phyloP scores from a whole-genome alignment of 2,329 filamentous ascomycete genomes.

The Colletotrichum melonis region DNA sequence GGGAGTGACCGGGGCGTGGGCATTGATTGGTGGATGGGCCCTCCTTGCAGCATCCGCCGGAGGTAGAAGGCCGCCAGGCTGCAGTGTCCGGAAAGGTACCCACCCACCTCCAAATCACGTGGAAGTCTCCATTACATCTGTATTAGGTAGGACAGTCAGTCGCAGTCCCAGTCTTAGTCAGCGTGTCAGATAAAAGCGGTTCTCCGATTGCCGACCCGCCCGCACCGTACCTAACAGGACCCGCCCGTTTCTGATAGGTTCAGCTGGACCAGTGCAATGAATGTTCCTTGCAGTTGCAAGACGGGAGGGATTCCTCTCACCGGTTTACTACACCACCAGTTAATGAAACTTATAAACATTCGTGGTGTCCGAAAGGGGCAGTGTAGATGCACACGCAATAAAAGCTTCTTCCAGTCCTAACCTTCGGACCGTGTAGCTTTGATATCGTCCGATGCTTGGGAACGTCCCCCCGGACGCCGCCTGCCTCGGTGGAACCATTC shows the following conservation, averaged over 20 bases:
- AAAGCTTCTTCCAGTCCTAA: too few relatives aligned
- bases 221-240: too few relatives aligned
- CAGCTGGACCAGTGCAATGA: background rate
- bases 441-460: conserved; percentile 11
- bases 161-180: background rate
- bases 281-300: background rate
- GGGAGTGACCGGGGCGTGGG: conserved; percentile 18
- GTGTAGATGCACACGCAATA: background rate
- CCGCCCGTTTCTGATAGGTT: background rate
- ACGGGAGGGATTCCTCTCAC: conserved; percentile 11
- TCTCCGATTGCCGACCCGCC: background rate
- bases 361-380: background rate
- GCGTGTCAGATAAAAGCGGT: background rate
- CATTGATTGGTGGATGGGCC: conserved; percentile 30
- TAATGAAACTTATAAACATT: background rate
- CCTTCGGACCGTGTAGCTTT: background rate
- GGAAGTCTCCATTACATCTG: fast-evolving
- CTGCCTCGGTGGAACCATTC: conserved; percentile 32
- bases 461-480: conserved; percentile 9
- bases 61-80: conserved; percentile 1
- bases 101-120: background rate
- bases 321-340: background rate
- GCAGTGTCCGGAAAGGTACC: background rate
- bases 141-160: background rate
- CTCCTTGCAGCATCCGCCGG: conserved; percentile 21